These are phyloP conservation scores for Populus hybrid DNA, from an alignment of 441 rosid species.

Conservation along the genomic window DNA sequence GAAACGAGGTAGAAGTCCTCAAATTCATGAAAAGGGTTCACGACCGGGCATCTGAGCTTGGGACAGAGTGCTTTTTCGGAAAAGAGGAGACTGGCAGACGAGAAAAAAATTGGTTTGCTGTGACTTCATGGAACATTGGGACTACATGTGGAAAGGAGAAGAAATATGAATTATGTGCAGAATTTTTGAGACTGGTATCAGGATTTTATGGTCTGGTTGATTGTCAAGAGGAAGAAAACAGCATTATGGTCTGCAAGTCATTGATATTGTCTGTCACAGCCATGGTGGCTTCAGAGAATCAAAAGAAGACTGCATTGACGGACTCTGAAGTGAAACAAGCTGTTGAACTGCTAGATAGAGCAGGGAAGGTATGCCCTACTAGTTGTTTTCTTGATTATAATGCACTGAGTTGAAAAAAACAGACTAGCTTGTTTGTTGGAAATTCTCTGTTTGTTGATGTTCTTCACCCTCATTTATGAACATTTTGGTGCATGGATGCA, in stretches of 20 bases:
- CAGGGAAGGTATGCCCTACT: slow-evolving; percentile 55
- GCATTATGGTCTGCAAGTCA: slow-evolving; percentile 57
- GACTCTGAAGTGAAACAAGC: slow-evolving; percentile 66
- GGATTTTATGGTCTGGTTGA: slow-evolving; percentile 49
- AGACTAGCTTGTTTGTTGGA: neutral
- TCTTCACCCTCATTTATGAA: neutral
- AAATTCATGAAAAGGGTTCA: slow-evolving; percentile 53
- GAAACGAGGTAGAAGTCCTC: slow-evolving; percentile 58
- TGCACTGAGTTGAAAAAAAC: neutral
- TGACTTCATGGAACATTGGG: slow-evolving; percentile 81
- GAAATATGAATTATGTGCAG: slow-evolving; percentile 62
- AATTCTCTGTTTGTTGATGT: neutral
- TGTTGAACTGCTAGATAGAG: slow-evolving; percentile 65
- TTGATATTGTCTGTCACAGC: slow-evolving; percentile 63
- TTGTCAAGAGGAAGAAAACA: slow-evolving; percentile 49
- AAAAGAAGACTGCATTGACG: slow-evolving; percentile 42
- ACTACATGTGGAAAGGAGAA: slow-evolving; percentile 67
- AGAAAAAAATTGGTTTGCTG: slow-evolving; percentile 84
- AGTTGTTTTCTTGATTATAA: neutral
- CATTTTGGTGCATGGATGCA: slow-evolving; percentile 30
- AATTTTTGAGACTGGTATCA: slow-evolving; percentile 59
- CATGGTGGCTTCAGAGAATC: slow-evolving; percentile 68
- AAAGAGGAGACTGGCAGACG: slow-evolving; percentile 74
- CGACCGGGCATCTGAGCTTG: slow-evolving; percentile 61
- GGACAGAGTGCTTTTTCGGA: slow-evolving; percentile 67